These are phyloP conservation scores for Basidiobolus meristosporus DNA, from an alignment of 371 early-diverging fungal species.

Conservation along the genomic window DNA sequence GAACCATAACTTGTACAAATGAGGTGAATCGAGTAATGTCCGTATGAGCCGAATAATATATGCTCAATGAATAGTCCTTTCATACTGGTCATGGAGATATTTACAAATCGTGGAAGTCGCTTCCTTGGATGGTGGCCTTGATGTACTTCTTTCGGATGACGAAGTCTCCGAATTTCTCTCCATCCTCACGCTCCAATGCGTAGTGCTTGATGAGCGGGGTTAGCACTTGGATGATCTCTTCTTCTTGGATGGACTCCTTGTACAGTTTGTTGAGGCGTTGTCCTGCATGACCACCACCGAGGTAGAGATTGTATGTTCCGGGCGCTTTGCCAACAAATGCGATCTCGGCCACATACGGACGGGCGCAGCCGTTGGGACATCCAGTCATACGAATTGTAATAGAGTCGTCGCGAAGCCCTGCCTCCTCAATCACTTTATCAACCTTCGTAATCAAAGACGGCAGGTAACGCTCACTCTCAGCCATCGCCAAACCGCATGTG, in stretches of 20 bases:
- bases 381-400: conserved; percentile 92
- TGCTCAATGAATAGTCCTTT: no score
- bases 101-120: conserved; percentile 58
- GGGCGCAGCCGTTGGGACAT: conserved; percentile 89
- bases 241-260: conserved; percentile 70
- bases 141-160: conserved; percentile 72
- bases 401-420: conserved; percentile 66
- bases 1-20: no score
- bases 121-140: conserved; percentile 56
- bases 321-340: conserved; percentile 91
- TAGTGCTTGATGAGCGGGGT: conserved; percentile 65
- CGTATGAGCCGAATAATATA: no score
- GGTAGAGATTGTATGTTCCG: conserved; percentile 79
- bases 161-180: conserved; percentile 86
- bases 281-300: conserved; percentile 80
- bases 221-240: conserved; percentile 58
- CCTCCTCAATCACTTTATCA: conserved; percentile 53
- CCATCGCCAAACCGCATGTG: conserved; percentile 87
- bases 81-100: no score
- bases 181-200: conserved; percentile 39
- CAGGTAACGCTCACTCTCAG: conserved; percentile 87
- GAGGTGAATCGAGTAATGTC: no score
- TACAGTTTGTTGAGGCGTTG: conserved; percentile 75
- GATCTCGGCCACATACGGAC: conserved; percentile 84
- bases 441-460: conserved; percentile 59